Conservation (phyloP, 306 rosid species). For the Luffa aegyptiaca region DNA sequence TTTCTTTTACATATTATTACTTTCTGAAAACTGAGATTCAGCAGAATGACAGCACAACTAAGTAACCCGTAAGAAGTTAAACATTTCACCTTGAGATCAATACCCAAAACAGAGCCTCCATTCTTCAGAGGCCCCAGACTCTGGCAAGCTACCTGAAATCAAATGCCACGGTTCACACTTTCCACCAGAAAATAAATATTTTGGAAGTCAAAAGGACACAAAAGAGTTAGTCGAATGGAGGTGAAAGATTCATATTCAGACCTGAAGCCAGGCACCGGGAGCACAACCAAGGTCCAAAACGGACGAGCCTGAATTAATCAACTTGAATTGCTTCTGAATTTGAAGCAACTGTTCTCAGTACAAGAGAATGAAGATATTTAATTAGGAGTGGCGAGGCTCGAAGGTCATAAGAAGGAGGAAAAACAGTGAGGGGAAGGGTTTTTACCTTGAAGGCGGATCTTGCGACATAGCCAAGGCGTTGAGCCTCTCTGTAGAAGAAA, state of each 20-base stretch:
- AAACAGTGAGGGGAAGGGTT: neutral
- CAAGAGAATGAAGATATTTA: neutral
- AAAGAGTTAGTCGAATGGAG: neutral
- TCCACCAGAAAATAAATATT: neutral
- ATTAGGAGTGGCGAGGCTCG: neutral
- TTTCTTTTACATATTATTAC: neutral
- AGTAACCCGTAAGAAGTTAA: neutral
- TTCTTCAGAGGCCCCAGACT: constrained; percentile 58
- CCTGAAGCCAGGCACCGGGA: constrained; percentile 97
- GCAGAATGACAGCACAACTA: neutral
- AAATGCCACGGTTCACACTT: neutral
- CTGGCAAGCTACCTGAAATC: constrained; percentile 67
- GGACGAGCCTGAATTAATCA: constrained; percentile 50
- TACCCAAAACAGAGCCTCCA: constrained; percentile 69
- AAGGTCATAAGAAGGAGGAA: neutral
- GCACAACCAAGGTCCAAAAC: constrained; percentile 95
- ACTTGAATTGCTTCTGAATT: constrained; percentile 67
- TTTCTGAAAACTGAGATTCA: neutral
- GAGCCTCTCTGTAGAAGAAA: constrained; percentile 94
- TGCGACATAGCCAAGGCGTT: constrained; percentile 90
- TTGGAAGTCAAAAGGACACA: neutral
- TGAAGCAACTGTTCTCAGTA: constrained; percentile 45
- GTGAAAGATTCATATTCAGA: neutral
- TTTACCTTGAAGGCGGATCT: constrained; percentile 79
- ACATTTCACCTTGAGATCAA: constrained; percentile 60